Conservation (phyloP, 345 rosid species). For the Microthlaspi erraticum region DNA sequence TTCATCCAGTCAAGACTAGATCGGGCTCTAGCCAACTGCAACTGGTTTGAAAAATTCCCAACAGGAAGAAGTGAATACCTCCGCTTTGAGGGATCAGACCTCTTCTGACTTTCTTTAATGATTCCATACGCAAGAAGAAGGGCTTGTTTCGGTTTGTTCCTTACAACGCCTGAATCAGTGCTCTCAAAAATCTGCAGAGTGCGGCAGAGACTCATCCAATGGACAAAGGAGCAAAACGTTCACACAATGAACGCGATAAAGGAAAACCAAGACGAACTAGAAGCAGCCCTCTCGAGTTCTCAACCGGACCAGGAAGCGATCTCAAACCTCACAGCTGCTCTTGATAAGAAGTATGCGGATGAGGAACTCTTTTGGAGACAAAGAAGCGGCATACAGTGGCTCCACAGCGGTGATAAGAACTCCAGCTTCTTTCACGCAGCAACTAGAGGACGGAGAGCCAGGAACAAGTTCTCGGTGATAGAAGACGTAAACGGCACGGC, state of each 20-base stretch:
- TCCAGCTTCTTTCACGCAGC: neutral
- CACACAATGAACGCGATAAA: too few species aligned
- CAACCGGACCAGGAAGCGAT: neutral
- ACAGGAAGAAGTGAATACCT: neutral
- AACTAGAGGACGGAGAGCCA: neutral
- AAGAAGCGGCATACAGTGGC: neutral
- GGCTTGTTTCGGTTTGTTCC: neutral
- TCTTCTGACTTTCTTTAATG: neutral
- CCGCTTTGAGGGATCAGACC: neutral
- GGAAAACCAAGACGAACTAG: too few species aligned
- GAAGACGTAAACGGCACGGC: neutral
- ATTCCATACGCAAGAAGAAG: too few species aligned
- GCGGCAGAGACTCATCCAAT: too few species aligned
- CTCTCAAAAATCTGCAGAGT: too few species aligned
- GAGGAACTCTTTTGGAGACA: neutral
- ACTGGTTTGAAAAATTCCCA: neutral
- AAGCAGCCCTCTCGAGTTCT: too few species aligned
- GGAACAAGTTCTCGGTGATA: neutral
- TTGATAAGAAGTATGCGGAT: neutral
- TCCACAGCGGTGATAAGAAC: neutral
- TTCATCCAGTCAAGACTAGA: neutral
- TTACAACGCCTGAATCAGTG: too few species aligned
- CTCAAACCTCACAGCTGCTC: neutral
- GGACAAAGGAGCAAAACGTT: too few species aligned
- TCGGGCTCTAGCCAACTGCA: neutral